A percentile compares a stretch with the other conserved stretches of the same genome.
phyloP scores from a whole-genome alignment of 805 yeast genomes.

The Cyberlindnera suaveolens region DNA sequence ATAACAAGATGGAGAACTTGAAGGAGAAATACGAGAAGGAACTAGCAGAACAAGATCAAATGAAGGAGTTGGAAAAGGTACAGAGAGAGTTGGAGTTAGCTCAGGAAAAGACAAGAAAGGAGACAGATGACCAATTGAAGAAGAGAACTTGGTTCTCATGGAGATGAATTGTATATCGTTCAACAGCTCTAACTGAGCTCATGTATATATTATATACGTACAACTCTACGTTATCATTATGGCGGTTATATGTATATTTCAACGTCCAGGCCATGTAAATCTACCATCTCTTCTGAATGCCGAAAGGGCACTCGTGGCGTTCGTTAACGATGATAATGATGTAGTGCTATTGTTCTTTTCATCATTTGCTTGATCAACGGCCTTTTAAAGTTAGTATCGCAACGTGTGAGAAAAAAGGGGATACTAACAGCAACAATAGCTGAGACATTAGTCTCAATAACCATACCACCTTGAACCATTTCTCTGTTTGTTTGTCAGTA shows the following conservation, averaged over 20 bases:
- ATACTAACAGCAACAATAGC: constrained; percentile 58
- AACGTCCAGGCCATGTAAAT: constrained; percentile 24
- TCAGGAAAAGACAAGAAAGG: constrained; percentile 20
- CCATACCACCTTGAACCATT: constrained; percentile 97
- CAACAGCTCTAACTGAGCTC: too few species aligned
- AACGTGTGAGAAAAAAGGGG: too few species aligned
- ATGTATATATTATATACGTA: too few species aligned
- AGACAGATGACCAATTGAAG: constrained; percentile 27
- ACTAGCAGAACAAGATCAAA: constrained; percentile 36
- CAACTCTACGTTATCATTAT: too few species aligned
- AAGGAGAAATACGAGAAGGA: constrained; percentile 43
- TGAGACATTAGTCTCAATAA: constrained; percentile 80
- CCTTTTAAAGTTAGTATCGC: constrained; percentile 21
- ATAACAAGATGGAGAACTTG: constrained; percentile 29
- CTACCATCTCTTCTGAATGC: constrained; percentile 24
- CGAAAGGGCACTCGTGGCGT: constrained; percentile 23
- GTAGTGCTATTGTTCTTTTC: constrained; percentile 9
- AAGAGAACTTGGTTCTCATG: constrained; percentile 29
- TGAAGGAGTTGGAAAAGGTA: constrained; percentile 35
- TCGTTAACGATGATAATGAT: constrained; percentile 23
- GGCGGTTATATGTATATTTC: not conserved
- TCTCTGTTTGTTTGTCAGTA: constrained; percentile 36
- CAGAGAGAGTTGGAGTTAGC: constrained; percentile 34
- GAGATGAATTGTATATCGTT: constrained; percentile 11
- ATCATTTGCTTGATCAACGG: constrained; percentile 60